Percentiles rank a stretch among this genome's conserved stretches.
Conservation (phyloP, 345 rosid species). For the Lumnitzera littorea region DNA sequence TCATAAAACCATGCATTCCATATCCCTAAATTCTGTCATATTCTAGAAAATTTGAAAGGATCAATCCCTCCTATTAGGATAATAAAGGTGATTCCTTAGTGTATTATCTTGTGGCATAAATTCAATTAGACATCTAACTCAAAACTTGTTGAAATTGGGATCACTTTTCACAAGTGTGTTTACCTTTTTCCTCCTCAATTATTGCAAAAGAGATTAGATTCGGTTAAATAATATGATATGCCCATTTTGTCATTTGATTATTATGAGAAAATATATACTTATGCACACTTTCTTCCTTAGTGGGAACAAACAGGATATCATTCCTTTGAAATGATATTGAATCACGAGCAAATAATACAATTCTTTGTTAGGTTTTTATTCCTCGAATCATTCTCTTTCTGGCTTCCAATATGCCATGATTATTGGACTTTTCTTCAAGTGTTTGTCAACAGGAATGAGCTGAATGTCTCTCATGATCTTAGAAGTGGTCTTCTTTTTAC, state of each 20-base stretch:
- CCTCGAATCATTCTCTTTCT: slow-evolving; percentile 23
- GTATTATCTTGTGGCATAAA: not conserved
- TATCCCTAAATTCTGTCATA: too few relatives aligned
- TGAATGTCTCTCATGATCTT: too few relatives aligned
- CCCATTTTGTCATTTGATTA: slow-evolving; percentile 3
- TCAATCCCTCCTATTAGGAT: too few relatives aligned
- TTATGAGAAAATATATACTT: not conserved
- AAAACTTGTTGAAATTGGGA: not conserved
- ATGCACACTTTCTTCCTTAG: slow-evolving; percentile 3
- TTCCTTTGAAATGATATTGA: slow-evolving; percentile 5
- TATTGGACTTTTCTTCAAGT: too few relatives aligned
- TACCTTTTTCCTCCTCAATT: slow-evolving; percentile 13
- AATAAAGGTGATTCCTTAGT: too few relatives aligned
- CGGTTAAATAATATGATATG: slow-evolving; percentile 6
- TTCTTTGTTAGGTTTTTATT: slow-evolving; percentile 12
- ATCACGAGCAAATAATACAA: slow-evolving; percentile 21
- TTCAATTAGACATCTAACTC: slow-evolving; percentile 1
- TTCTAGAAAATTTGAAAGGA: too few relatives aligned
- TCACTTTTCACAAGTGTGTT: slow-evolving; percentile 2
- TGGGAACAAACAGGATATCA: slow-evolving; percentile 21
- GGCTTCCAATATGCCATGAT: too few relatives aligned
- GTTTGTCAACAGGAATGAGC: too few relatives aligned
- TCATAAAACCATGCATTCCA: too few relatives aligned
- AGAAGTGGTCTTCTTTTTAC: too few relatives aligned
- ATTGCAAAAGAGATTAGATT: slow-evolving; percentile 24